These are phyloP conservation scores for Trichophyton benhamiae DNA, from an alignment of 2,329 filamentous ascomycete species.

Conservation along the genomic window DNA sequence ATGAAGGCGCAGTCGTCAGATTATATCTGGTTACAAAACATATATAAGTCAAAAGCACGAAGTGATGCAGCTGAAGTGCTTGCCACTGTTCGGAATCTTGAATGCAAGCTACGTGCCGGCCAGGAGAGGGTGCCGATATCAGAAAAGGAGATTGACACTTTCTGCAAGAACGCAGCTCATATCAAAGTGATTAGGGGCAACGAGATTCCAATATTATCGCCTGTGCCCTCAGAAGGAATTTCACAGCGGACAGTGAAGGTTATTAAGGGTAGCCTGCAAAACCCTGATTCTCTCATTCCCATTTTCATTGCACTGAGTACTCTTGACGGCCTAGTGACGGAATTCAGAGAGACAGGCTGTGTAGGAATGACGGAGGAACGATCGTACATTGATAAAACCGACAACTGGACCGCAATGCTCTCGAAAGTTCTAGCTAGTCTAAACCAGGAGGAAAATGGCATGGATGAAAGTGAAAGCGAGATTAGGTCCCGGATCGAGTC, in stretches of 20 bases:
- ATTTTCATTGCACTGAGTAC: constrained; percentile 55
- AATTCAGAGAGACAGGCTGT: constrained; percentile 37
- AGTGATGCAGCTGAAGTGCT: constrained; percentile 66
- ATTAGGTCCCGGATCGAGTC: constrained; percentile 39
- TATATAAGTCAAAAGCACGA: constrained; percentile 83
- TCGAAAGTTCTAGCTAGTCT: constrained; percentile 6
- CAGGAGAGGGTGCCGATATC: constrained; percentile 43
- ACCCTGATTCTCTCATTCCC: constrained; percentile 49
- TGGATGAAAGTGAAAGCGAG: constrained; percentile 30
- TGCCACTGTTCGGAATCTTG: constrained; percentile 46
- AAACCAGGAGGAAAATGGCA: constrained; percentile 29
- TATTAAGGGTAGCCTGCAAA: constrained; percentile 27
- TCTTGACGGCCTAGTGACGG: constrained; percentile 36
- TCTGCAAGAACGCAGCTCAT: constrained; percentile 91
- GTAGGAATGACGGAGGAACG: constrained; percentile 3
- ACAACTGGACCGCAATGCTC: constrained; percentile 19
- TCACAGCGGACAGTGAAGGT: constrained; percentile 33
- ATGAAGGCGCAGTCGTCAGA: constrained; percentile 93
- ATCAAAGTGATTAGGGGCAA: constrained; percentile 70
- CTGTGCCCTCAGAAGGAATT: constrained; percentile 22
- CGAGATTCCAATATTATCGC: constrained; percentile 38
- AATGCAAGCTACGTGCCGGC: constrained; percentile 30
- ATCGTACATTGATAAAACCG: constrained; percentile 23
- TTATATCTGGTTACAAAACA: constrained; percentile 79
- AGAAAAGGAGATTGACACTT: constrained; percentile 67